Percentiles rank a stretch among this genome's conserved stretches.
These are phyloP conservation scores for Lolium multiflorum DNA, from an alignment of 176 grass and related monocot genomes.

Conservation along the genomic window DNA sequence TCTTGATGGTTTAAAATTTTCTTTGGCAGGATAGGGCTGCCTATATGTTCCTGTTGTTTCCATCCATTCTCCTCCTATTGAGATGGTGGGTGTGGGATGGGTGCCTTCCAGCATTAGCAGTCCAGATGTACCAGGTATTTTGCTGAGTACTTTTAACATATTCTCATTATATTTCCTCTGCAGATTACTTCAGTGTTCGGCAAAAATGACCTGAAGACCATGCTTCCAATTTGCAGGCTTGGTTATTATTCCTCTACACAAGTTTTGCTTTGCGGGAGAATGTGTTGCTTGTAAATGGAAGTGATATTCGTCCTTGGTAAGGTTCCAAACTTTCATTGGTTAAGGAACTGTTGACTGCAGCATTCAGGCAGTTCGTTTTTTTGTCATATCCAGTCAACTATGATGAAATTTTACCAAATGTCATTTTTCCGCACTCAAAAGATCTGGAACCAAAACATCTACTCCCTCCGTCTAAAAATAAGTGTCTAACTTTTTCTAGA, in stretches of 20 bases:
- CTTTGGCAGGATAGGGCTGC: slow-evolving; percentile 87
- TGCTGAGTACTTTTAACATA: slow-evolving; percentile 1
- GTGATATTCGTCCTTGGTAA: slow-evolving; percentile 92
- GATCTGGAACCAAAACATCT: slow-evolving; percentile 13
- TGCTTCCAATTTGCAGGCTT: slow-evolving; percentile 59
- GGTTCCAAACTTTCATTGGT: slow-evolving; percentile 18
- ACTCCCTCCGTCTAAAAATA: too few species aligned
- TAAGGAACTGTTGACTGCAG: slow-evolving; percentile 27
- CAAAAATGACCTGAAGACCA: slow-evolving; percentile 23
- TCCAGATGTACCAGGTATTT: slow-evolving; percentile 93
- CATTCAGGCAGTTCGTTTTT: slow-evolving; percentile 2
- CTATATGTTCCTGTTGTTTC: slow-evolving; percentile 90
- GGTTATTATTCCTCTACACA: slow-evolving; percentile 86
- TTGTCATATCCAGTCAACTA: neutral
- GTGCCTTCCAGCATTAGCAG: slow-evolving; percentile 90
- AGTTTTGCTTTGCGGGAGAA: slow-evolving; percentile 90
- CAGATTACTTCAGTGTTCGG: neutral
- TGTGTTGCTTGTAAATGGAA: slow-evolving; percentile 89
- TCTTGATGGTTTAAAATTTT: slow-evolving; percentile 36
- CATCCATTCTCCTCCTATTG: slow-evolving; percentile 78
- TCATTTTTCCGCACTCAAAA: neutral
- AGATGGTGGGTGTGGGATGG: slow-evolving; percentile 88
- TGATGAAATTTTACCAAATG: neutral
- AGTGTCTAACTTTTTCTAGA: too few species aligned
- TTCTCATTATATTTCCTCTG: slow-evolving; percentile 15